Evolutionary conservation across 306 rosid genomes (phyloP).

Genomic region (Psophocarpus tetragonolobus): DNA sequence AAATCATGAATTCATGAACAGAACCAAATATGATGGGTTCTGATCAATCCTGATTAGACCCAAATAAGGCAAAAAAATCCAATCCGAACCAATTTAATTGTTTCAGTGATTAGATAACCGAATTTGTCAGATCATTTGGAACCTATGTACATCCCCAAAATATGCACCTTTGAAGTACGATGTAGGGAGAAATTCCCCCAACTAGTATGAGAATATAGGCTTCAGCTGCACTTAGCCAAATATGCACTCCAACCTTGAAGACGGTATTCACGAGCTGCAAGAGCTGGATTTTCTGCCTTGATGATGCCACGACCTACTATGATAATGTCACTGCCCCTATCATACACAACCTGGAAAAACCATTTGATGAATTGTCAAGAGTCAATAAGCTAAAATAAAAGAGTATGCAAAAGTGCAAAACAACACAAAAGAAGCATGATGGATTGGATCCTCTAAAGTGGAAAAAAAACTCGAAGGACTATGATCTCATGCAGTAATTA

Average conservation of each 20-base stretch:
- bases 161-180: too few species aligned
- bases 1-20: too few species aligned
- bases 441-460: neutral
- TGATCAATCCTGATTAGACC: too few species aligned
- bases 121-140: too few species aligned
- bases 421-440: conserved; percentile 1
- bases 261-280: conserved; percentile 71
- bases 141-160: neutral
- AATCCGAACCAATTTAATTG: too few species aligned
- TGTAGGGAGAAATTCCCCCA: too few species aligned
- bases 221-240: conserved; percentile 56
- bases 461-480: neutral
- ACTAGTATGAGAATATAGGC: neutral
- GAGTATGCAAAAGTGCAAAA: neutral
- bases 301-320: conserved; percentile 91
- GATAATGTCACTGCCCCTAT: conserved; percentile 84
- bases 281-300: conserved; percentile 68
- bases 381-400: neutral
- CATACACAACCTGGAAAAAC: conserved; percentile 62
- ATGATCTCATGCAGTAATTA: neutral
- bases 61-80: too few species aligned
- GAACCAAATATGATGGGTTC: too few species aligned
- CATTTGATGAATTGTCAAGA: conserved; percentile 24
- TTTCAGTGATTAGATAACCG: too few species aligned
- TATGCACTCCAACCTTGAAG: conserved; percentile 88